Percentiles rank a stretch among this genome's conserved stretches.
phyloP scores from a whole-genome alignment of 2,329 filamentous ascomycete genomes.

The Aspergillus versicolor region DNA sequence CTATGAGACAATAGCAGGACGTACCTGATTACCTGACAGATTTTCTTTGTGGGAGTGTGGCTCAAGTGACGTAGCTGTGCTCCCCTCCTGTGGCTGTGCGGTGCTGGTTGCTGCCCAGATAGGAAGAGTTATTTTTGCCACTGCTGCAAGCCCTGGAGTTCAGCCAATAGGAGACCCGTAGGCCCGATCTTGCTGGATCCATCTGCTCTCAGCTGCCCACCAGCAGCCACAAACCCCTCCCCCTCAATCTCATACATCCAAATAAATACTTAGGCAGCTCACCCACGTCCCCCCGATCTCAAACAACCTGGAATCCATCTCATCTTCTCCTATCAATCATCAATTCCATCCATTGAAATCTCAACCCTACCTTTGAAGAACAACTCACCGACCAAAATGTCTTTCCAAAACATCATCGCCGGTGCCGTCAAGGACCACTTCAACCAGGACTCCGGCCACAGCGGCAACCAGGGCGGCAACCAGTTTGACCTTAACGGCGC shows the following conservation, averaged over 20 bases:
- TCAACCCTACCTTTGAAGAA: background rate
- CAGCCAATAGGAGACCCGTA: background rate
- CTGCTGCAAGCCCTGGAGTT: no score
- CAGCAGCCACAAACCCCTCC: slow-evolving; percentile 3
- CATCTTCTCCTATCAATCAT: background rate
- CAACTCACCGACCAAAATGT: slow-evolving; percentile 20
- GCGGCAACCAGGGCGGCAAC: slow-evolving; percentile 6
- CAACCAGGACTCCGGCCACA: background rate
- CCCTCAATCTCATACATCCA: background rate
- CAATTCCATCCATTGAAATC: background rate
- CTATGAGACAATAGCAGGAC: background rate
- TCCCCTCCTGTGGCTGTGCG: slow-evolving; percentile 1
- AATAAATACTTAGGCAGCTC: slow-evolving; percentile 7
- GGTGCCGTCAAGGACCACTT: slow-evolving; percentile 15
- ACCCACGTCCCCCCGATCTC: background rate
- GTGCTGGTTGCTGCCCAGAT: background rate
- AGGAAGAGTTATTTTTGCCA: background rate
- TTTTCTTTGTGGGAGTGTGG: background rate
- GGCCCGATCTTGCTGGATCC: background rate
- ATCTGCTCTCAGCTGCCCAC: slow-evolving; percentile 7
- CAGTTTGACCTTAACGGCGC: slow-evolving; percentile 55
- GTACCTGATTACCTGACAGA: no score
- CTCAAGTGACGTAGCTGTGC: background rate
- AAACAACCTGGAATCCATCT: background rate
- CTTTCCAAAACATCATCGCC: slow-evolving; percentile 20